These are phyloP conservation scores for Dendrobium nobile DNA, from an alignment of 106 monocot genomes.

Conservation along the genomic window DNA sequence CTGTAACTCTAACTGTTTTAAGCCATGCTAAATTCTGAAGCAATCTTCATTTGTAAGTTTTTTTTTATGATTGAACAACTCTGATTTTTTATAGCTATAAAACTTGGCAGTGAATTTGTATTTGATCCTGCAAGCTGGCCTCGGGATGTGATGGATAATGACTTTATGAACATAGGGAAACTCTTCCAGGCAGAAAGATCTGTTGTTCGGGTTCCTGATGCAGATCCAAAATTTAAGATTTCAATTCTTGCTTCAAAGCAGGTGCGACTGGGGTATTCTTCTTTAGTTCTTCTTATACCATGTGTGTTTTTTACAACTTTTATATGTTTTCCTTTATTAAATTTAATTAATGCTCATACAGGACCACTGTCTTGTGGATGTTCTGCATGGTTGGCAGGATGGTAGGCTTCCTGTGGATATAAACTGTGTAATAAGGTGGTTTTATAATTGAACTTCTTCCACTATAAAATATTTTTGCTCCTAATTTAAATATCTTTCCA, in stretches of 20 bases:
- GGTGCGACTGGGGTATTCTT: slow-evolving; percentile 31
- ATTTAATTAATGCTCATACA: slow-evolving; percentile 10
- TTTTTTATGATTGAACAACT: background rate
- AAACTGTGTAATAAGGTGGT: slow-evolving; percentile 84
- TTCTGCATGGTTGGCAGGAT: slow-evolving; percentile 89
- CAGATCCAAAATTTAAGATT: slow-evolving; percentile 85
- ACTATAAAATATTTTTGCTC: slow-evolving; percentile 1
- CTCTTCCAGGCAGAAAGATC: slow-evolving; percentile 76
- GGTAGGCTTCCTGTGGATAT: slow-evolving; percentile 88
- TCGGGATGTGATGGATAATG: slow-evolving; percentile 45
- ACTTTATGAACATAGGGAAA: slow-evolving; percentile 54
- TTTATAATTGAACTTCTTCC: too few relatives aligned
- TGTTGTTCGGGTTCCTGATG: slow-evolving; percentile 66
- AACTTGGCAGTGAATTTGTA: slow-evolving; percentile 77
- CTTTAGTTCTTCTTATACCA: background rate
- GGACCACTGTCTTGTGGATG: slow-evolving; percentile 90
- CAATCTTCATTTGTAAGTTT: too few relatives aligned
- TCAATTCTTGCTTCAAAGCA: slow-evolving; percentile 91
- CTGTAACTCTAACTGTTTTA: too few relatives aligned
- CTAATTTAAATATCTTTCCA: background rate
- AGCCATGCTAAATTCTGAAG: too few relatives aligned
- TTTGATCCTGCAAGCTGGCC: slow-evolving; percentile 79
- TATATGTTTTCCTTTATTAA: background rate
- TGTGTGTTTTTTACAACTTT: background rate
- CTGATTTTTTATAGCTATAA: slow-evolving; percentile 10